phyloP scores from a whole-genome alignment of 2,329 filamentous ascomycete species.

The Thermothelomyces thermophilus region DNA sequence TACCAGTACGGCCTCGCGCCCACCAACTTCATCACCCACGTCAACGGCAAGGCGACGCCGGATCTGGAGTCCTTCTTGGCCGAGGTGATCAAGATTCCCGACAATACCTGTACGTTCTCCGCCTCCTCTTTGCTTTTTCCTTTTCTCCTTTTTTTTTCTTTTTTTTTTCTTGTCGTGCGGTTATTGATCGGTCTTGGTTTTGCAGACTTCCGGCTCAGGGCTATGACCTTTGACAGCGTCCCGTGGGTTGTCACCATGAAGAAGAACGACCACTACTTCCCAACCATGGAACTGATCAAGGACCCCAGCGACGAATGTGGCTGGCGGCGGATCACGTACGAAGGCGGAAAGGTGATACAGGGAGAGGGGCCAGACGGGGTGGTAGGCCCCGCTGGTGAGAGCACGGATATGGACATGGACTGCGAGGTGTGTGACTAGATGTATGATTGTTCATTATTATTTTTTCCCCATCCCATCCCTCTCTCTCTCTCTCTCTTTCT shows the following conservation, averaged over 20 bases:
- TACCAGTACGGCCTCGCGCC: constrained; percentile 90
- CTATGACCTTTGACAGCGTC: constrained; percentile 97
- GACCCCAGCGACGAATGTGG: constrained; percentile 52
- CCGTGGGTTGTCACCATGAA: constrained; percentile 99
- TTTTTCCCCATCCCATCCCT: too few relatives aligned
- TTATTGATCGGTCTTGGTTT: too few relatives aligned
- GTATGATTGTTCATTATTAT: not conserved
- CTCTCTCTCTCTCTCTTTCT: too few relatives aligned
- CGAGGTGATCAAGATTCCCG: constrained; percentile 79
- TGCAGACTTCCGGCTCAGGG: constrained; percentile 83
- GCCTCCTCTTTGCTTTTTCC: not conserved
- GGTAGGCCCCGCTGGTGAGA: constrained; percentile 35
- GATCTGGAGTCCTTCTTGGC: constrained; percentile 74
- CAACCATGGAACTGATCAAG: constrained; percentile 64
- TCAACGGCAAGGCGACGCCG: constrained; percentile 81
- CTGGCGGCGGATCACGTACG: constrained; percentile 58
- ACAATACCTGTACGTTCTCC: constrained; percentile 71
- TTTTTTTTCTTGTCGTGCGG: too few relatives aligned
- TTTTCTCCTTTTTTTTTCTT: not conserved
- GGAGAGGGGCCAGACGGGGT: constrained; percentile 51
- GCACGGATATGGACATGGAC: constrained; percentile 23
- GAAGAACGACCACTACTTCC: constrained; percentile 97
- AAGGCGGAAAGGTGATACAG: constrained; percentile 45
- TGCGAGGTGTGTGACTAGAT: not conserved
- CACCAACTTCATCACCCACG: constrained; percentile 95